A percentile compares a stretch with the other conserved stretches of the same genome.
These are phyloP conservation scores for Kwoniella dejecticola DNA, from an alignment of 768 basidiomycete genomes.

Conservation along the genomic window DNA sequence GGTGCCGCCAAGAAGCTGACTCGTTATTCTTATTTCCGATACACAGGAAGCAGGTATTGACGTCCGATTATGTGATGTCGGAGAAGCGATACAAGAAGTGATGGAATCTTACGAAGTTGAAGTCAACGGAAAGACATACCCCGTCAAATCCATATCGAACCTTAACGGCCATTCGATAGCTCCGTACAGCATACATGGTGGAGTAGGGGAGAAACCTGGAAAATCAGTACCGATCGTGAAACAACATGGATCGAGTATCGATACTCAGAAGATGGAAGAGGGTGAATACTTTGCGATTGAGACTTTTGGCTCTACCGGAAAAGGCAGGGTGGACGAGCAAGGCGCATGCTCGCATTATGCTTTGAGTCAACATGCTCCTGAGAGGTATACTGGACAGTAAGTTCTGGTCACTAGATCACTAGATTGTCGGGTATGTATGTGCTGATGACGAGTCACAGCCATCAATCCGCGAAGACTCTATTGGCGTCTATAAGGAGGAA, in stretches of 20 bases:
- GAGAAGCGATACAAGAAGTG: constrained; percentile 88
- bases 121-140: constrained; percentile 76
- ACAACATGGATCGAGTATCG: constrained; percentile 62
- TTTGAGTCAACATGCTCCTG: constrained; percentile 42
- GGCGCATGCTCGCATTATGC: constrained; percentile 96
- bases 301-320: constrained; percentile 96
- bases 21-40: background rate
- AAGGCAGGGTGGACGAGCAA: constrained; percentile 80
- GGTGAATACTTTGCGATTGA: constrained; percentile 99
- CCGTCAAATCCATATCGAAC: constrained; percentile 93
- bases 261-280: constrained; percentile 97
- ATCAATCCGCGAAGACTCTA: constrained; percentile 80
- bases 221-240: constrained; percentile 90
- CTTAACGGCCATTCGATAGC: constrained; percentile 93
- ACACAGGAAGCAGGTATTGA: constrained; percentile 92
- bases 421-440: background rate
- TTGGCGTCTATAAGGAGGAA: constrained; percentile 84
- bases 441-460: constrained; percentile 58
- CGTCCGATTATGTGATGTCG: constrained; percentile 87
- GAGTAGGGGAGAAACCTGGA: constrained; percentile 58
- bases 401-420: constrained; percentile 37
- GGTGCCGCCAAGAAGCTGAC: background rate
- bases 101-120: constrained; percentile 99
- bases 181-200: constrained; percentile 82
- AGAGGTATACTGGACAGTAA: constrained; percentile 63